These are phyloP conservation scores for Magnolia changhungtana DNA, from an alignment of 164 flowering plant species.

Conservation along the genomic window DNA sequence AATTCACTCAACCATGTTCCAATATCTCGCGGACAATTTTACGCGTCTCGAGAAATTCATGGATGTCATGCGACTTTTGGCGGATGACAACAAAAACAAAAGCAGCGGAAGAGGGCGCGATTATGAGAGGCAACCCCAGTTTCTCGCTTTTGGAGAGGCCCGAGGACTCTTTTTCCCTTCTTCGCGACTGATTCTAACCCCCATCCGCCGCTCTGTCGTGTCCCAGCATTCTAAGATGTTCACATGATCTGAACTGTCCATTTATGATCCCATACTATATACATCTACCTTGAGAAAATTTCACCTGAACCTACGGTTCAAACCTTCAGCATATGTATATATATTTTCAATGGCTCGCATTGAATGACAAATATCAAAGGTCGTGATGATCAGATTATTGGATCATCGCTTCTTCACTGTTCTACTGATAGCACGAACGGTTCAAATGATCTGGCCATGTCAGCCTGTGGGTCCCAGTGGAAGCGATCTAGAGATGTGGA, in stretches of 20 bases:
- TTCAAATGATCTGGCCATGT: too few species aligned
- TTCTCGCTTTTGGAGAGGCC: not conserved
- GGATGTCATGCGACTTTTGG: constrained; percentile 34
- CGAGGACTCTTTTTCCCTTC: not conserved
- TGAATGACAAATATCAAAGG: too few species aligned
- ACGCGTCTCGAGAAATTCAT: not conserved
- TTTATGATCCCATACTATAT: too few species aligned
- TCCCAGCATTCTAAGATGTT: not conserved
- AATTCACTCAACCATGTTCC: not conserved
- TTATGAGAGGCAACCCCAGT: constrained; percentile 2
- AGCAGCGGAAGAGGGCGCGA: not conserved
- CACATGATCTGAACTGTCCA: not conserved
- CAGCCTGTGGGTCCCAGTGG: too few species aligned
- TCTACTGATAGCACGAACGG: too few species aligned
- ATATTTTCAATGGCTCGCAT: too few species aligned
- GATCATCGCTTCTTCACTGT: too few species aligned
- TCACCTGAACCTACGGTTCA: too few species aligned
- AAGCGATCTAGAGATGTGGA: too few species aligned
- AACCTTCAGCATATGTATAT: too few species aligned
- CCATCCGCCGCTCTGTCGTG: not conserved
- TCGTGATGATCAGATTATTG: too few species aligned
- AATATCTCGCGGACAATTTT: not conserved
- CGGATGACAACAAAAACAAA: constrained; percentile 7
- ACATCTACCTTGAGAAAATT: too few species aligned
- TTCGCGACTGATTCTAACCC: not conserved